phyloP scores from a whole-genome alignment of 257 asterid genomes.

The Forsythia suspensa region DNA sequence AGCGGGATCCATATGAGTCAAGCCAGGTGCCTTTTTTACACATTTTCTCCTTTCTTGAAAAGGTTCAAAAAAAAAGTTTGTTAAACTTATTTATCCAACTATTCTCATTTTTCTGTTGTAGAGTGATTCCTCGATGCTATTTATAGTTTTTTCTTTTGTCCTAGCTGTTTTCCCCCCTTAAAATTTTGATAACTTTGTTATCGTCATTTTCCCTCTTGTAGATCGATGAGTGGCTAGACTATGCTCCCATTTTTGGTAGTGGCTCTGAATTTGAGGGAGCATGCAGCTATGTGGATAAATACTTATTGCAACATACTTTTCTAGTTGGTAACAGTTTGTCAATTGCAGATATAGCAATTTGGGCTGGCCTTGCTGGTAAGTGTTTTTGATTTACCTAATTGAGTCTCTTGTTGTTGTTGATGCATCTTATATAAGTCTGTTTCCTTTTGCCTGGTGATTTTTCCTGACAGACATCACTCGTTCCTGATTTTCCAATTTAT shows the following conservation, averaged over 20 bases:
- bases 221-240: slow-evolving; percentile 90
- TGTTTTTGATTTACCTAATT: slow-evolving; percentile 1
- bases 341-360: slow-evolving; percentile 81
- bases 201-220: slow-evolving; percentile 27
- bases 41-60: slow-evolving; percentile 1
- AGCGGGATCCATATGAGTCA: slow-evolving; percentile 51
- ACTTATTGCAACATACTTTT: slow-evolving; percentile 61
- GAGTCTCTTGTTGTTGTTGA: neutral
- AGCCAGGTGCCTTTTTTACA: slow-evolving; percentile 49
- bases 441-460: neutral
- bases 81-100: neutral
- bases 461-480: neutral
- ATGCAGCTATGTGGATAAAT: slow-evolving; percentile 62
- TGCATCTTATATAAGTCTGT: neutral
- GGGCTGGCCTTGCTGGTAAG: slow-evolving; percentile 91
- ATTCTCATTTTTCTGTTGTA: neutral
- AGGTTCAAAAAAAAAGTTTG: neutral
- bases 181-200: neutral
- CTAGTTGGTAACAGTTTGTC: slow-evolving; percentile 69
- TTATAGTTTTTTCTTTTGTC: neutral
- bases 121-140: neutral
- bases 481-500: neutral
- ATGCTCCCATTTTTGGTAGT: slow-evolving; percentile 63
- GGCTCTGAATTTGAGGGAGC: slow-evolving; percentile 97
- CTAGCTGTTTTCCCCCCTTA: neutral